Conservation (phyloP, 371 early-diverging fungal species). For the Rhizopus arrhizus region DNA sequence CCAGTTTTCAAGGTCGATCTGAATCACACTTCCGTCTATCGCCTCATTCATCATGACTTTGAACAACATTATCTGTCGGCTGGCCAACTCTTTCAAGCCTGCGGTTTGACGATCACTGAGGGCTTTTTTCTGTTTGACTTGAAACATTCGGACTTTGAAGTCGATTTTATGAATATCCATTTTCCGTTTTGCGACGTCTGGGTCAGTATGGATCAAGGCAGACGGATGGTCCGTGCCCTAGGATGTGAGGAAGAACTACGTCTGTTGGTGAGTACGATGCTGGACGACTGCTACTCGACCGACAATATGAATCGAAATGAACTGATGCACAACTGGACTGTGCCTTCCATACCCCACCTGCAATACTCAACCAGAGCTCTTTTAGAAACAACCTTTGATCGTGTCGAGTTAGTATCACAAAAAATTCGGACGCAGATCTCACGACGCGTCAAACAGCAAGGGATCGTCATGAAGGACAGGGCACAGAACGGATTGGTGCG, state of each 20-base stretch:
- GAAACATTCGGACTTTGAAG: slow-evolving; percentile 33
- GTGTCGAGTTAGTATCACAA: slow-evolving; percentile 16
- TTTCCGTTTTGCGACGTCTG: slow-evolving; percentile 53
- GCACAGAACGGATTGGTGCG: slow-evolving; percentile 42
- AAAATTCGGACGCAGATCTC: slow-evolving; percentile 47
- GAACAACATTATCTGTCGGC: slow-evolving; percentile 43
- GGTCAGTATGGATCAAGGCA: slow-evolving; percentile 37
- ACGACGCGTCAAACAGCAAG: slow-evolving; percentile 26
- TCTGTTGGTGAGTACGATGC: slow-evolving; percentile 9
- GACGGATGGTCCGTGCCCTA: slow-evolving; percentile 37
- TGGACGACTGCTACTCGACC: slow-evolving; percentile 32
- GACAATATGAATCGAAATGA: slow-evolving; percentile 39
- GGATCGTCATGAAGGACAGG: slow-evolving; percentile 45
- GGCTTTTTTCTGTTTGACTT: slow-evolving; percentile 48
- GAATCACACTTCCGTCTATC: slow-evolving; percentile 37
- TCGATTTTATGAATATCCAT: slow-evolving; percentile 40
- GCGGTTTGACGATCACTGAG: slow-evolving; percentile 46
- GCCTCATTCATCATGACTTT: slow-evolving; percentile 41
- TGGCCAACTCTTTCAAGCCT: slow-evolving; percentile 46
- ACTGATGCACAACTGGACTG: slow-evolving; percentile 52
- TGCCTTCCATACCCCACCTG: slow-evolving; percentile 37
- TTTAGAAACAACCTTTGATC: slow-evolving; percentile 32
- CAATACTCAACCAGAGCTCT: slow-evolving; percentile 49
- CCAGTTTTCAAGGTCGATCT: slow-evolving; percentile 39
- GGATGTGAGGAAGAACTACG: slow-evolving; percentile 34